These are phyloP conservation scores for Nakazawaea pomicola DNA, from an alignment of 805 yeast species.

Conservation along the genomic window DNA sequence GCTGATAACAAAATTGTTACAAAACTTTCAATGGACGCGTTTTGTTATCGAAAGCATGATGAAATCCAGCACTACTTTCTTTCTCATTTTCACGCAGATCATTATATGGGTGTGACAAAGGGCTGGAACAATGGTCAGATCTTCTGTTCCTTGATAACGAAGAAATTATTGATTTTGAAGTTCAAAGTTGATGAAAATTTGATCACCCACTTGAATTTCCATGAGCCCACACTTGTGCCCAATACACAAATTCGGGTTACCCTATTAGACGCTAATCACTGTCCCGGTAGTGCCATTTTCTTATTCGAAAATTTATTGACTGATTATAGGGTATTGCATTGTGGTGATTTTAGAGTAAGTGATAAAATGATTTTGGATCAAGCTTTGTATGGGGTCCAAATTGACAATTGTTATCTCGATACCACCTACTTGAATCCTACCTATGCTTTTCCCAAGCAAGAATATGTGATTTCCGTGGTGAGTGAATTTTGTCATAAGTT, in stretches of 20 bases:
- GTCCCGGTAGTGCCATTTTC: conserved; percentile 91
- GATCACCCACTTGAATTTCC: conserved; percentile 37
- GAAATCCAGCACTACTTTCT: conserved; percentile 51
- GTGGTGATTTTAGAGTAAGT: conserved; percentile 89
- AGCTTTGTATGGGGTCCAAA: conserved; percentile 19
- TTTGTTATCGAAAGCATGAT: conserved; percentile 43
- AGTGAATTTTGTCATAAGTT: conserved; percentile 45
- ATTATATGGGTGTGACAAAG: conserved; percentile 80
- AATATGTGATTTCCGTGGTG: conserved; percentile 56
- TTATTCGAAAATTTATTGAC: conserved; percentile 47
- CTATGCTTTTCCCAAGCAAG: conserved; percentile 76
- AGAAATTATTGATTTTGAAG: conserved; percentile 45
- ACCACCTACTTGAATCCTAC: conserved; percentile 82
- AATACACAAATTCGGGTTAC: conserved; percentile 48
- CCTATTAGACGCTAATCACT: conserved; percentile 84
- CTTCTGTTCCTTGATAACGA: conserved; percentile 71
- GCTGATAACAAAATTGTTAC: conserved; percentile 14
- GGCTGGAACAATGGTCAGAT: conserved; percentile 71
- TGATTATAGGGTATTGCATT: conserved; percentile 52
- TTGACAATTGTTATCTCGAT: conserved; percentile 75
- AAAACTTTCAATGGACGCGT: conserved; percentile 62
- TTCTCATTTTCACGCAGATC: conserved; percentile 91
- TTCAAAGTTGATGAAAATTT: conserved; percentile 47
- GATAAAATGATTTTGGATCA: conserved; percentile 41
- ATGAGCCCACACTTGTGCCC: conserved; percentile 32